Base-by-base conservation (phyloP, 345 rosid genomes). In the Gossypium sturtianum region DNA sequence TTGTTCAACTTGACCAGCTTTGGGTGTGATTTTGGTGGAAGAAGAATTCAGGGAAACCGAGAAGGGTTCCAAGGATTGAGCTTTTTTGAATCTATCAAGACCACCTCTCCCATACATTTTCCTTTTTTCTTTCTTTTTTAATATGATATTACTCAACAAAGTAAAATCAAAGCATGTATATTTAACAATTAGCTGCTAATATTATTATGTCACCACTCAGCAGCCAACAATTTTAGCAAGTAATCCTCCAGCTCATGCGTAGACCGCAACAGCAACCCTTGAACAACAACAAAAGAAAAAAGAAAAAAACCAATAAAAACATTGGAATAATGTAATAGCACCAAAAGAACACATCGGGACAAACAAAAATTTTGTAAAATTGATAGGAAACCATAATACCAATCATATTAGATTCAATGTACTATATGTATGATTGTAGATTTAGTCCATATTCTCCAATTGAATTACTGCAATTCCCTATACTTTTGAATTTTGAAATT, bases 51-150 rank as follows among this genome's bases (percentile, higher is more conserved):
- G 73, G 4, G 85, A 27, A 17, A 95, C 92, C 1, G 97, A 84
- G 81, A 95, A 95, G 11, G 98, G 97, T 73, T 95, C 98, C 71
- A 85, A 82, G 17, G 97, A 87, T 77, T 95, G 92, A 67, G 97
- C 97, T 80, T 91, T 95, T 79, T 84, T 93, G 72, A 95, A 95
- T 64, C 98, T 84, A 64, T 91, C 98, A 67, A 95, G 94, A 68
- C 97, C 97, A 19, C 91, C 82, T 83, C 97, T 89, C 66, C 98
- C 97, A 49, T 89, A 93, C 99, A 95, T 95, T 81, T 34, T 34
- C 41, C 41, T 64, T 90, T 17, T 19, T 11, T 3, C 9, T 1
- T 3, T 15, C 27, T 25, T 29, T 45, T 15, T 51, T 27, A 27
- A 69, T 66, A 69, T 66, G 59, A 70, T 70, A 68, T 7, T 25